Base-by-base conservation (phyloP, 1,284 basidiomycete species). In the Sphagnurus paluster region DNA sequence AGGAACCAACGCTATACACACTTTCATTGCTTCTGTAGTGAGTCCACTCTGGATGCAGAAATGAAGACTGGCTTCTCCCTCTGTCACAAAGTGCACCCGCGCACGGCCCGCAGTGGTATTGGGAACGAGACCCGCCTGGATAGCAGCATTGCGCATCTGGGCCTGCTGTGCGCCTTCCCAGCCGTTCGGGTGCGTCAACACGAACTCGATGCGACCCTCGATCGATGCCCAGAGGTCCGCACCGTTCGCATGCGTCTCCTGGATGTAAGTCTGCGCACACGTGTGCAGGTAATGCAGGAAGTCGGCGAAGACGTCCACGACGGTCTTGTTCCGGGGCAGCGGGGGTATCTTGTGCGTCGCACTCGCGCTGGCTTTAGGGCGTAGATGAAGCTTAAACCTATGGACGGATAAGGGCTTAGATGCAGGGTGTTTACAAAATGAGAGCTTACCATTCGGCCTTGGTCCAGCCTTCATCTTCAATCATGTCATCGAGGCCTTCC, bases 351-450 rank as follows among this genome's bases (percentile, higher is more conserved):
- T 39, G 48, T 58, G 29, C 3, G 49, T 32, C 19, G 57, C 45
- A 32, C 50, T 34, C 39, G 53, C 43, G 24, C 50, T 52, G 8
- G 54, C 42, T 9, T 45, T 61, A n/a, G 75, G 74, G 0, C 75
- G 70, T 2, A 83, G 60, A 52, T 80, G 67, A 0, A 83, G 59
- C 55, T 83, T 82, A 66, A 80, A 83, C 80, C 80, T n/a, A n/a
- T n/a, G n/a, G n/a, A n/a, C n/a, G n/a, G n/a, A n/a, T n/a, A n/a
- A n/a, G n/a, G n/a, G n/a, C n/a, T n/a, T n/a, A n/a, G n/a, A n/a
- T n/a, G n/a, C n/a, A n/a, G n/a, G n/a, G n/a, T n/a, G n/a, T n/a
- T n/a, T n/a, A n/a, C n/a, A n/a, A n/a, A n/a, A n/a, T n/a, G n/a
- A n/a, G n/a, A n/a, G n/a, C 8, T 37, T 45, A 79, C 80, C 79